Base-by-base conservation (phyloP, 1,139 yeast species). In the Zygosaccharomyces sapae region DNA sequence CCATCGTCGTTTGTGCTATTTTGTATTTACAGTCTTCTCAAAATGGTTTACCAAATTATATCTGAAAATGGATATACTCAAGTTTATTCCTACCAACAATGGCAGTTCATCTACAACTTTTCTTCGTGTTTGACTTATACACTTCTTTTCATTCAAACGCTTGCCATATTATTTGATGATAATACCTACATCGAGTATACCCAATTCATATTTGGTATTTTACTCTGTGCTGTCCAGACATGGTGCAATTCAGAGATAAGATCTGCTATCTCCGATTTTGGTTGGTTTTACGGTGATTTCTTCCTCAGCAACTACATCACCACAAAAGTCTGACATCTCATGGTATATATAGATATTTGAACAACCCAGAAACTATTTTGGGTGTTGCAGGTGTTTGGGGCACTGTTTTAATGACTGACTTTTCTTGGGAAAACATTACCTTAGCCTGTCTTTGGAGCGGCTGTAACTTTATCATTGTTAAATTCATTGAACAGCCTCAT, bases 271-370 rank as follows among this genome's bases (percentile, higher is more conserved):
- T 94, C 94, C 3, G 86, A 84, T 54, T 86, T 83, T 65, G 95
- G 95, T 12, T 86, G 95, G 95, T 86, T 86, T 61, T 86, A 84
- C 63, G 95, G 96, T 49, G 96, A 86, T 64, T 86, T 86, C 67
- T 86, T 86, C 65, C 73, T 85, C 55, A 83, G 86, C 31, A 71
- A 79, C 29, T 66, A 70, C 37, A 74, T 77, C 39, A 58, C 59
- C 0, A 58, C 65, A 41, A 63, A 22, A 62, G 66, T 49, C 72
- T 87, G 55, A 82, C 92, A 1, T 84, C 84, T 55, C 86, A 88
- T 29, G 96, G 96, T 46, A 87, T 86, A 44, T 87, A 86, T 65
- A 78, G 95, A 57, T 86, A 86, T 64, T 73, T 86, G 62, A 87
- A 86, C 63, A 86, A 86, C 61, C 96, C 96, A 5, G 95, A 86